Conservation (phyloP, 108 stramenopile species). For the Cyclotella sp. region DNA sequence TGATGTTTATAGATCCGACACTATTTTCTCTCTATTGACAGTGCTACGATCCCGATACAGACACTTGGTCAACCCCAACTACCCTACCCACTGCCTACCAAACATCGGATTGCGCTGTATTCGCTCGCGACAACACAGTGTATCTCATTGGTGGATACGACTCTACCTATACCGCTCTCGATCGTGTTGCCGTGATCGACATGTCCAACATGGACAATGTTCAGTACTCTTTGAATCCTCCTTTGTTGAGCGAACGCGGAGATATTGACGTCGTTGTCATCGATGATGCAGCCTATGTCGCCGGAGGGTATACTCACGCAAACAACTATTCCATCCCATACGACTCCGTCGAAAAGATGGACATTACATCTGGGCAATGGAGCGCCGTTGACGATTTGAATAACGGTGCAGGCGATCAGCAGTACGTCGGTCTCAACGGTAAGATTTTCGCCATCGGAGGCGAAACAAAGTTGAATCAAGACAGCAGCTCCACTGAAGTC, state of each 20-base stretch:
- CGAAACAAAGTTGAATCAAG: constrained; percentile 50
- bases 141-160: constrained; percentile 74
- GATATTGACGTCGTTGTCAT: constrained; percentile 51
- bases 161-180: constrained; percentile 46
- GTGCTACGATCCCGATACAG: constrained; percentile 58
- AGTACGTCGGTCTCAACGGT: constrained; percentile 56
- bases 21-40: neutral
- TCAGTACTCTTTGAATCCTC: constrained; percentile 30
- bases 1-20: too few relatives aligned
- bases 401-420: constrained; percentile 64
- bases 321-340: constrained; percentile 60
- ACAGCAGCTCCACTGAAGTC: constrained; percentile 32
- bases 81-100: constrained; percentile 42
- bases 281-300: constrained; percentile 43
- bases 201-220: constrained; percentile 25
- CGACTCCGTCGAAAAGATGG: constrained; percentile 54
- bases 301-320: constrained; percentile 68
- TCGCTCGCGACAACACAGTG: constrained; percentile 30
- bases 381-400: constrained; percentile 38
- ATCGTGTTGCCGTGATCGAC: constrained; percentile 31
- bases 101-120: constrained; percentile 58
- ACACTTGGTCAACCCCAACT: constrained; percentile 59
- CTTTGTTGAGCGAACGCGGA: constrained; percentile 53
- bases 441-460: constrained; percentile 75
- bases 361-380: constrained; percentile 31